Percentiles rank a stretch among this genome's conserved stretches.
phyloP scores from a whole-genome alignment of 495 filamentous ascomycete genomes.

The Neurospora cerealis region DNA sequence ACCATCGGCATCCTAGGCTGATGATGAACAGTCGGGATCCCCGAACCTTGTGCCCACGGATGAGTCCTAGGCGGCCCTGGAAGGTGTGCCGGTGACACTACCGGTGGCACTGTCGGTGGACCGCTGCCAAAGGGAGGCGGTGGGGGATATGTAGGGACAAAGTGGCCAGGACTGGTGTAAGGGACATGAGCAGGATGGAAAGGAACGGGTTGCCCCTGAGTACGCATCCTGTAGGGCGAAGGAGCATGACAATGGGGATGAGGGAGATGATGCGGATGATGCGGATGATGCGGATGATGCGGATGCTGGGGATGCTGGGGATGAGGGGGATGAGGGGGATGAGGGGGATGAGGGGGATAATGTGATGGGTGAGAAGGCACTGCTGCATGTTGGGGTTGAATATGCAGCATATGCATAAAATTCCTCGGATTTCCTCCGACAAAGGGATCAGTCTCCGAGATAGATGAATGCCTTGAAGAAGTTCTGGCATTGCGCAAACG shows the following conservation, averaged over 20 bases:
- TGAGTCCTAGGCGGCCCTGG: neutral
- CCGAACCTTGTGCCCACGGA: neutral
- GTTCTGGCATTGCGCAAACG: neutral
- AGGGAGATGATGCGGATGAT: neutral
- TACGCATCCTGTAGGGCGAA: neutral
- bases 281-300: neutral
- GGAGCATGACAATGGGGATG: neutral
- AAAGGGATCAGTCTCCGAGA: neutral
- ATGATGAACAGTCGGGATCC: neutral
- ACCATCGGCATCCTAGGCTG: neutral
- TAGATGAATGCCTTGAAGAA: neutral
- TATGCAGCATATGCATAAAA: neutral
- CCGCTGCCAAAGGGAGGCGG: neutral
- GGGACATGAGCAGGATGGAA: neutral
- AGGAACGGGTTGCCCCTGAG: neutral
- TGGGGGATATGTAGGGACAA: neutral
- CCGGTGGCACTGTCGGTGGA: neutral
- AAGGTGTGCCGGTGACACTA: neutral
- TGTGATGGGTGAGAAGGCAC: neutral
- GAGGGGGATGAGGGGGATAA: neutral
- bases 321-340: too few species aligned
- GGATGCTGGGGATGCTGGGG: too few species aligned
- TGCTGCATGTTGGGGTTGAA: neutral
- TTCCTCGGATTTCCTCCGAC: neutral
- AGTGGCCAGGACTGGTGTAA: neutral